A percentile compares a stretch with the other conserved stretches of the same genome.
phyloP scores from a whole-genome alignment of 768 basidiomycete genomes.

The Leucocoprinus birnbaumii region DNA sequence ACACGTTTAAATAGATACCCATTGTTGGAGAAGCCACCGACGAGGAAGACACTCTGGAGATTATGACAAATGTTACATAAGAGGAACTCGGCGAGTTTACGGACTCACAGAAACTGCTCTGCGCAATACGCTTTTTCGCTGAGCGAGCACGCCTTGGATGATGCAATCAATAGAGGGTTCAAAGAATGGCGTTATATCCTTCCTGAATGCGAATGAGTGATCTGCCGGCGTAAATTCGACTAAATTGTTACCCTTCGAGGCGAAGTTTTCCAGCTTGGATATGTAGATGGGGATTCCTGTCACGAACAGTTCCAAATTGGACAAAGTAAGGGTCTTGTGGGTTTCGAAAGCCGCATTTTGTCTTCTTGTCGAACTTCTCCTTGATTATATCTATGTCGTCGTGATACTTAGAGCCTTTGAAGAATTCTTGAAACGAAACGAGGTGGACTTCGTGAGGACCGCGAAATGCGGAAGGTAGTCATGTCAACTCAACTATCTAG shows the following conservation, averaged over 20 bases:
- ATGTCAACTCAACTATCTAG: slow-evolving; percentile 25
- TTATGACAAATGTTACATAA: slow-evolving; percentile 15
- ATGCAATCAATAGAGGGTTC: slow-evolving; percentile 32
- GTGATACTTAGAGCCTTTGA: slow-evolving; percentile 31
- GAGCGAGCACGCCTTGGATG: slow-evolving; percentile 20
- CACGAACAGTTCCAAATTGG: slow-evolving; percentile 34
- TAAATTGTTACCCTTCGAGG: slow-evolving; percentile 22
- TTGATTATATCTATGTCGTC: slow-evolving; percentile 36
- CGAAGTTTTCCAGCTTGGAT: slow-evolving; percentile 41
- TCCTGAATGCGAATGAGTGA: slow-evolving; percentile 14
- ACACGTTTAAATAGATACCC: slow-evolving; percentile 42
- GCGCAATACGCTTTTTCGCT: slow-evolving; percentile 18
- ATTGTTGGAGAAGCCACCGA: slow-evolving; percentile 50
- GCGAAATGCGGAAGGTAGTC: too few relatives aligned
- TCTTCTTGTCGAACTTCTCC: slow-evolving; percentile 36
- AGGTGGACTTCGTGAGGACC: too few relatives aligned
- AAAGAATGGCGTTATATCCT: slow-evolving; percentile 30
- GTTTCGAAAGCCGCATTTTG: slow-evolving; percentile 37
- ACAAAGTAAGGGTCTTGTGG: slow-evolving; percentile 33
- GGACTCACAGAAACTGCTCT: slow-evolving; percentile 27
- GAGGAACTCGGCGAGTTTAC: neutral
- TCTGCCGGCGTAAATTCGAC: neutral
- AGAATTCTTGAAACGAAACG: slow-evolving; percentile 23
- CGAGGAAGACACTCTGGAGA: slow-evolving; percentile 33
- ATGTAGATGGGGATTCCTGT: slow-evolving; percentile 31